Evolutionary conservation across 2,329 filamentous ascomycete genomes (phyloP).

Genomic region (Cladosporium sp.): DNA sequence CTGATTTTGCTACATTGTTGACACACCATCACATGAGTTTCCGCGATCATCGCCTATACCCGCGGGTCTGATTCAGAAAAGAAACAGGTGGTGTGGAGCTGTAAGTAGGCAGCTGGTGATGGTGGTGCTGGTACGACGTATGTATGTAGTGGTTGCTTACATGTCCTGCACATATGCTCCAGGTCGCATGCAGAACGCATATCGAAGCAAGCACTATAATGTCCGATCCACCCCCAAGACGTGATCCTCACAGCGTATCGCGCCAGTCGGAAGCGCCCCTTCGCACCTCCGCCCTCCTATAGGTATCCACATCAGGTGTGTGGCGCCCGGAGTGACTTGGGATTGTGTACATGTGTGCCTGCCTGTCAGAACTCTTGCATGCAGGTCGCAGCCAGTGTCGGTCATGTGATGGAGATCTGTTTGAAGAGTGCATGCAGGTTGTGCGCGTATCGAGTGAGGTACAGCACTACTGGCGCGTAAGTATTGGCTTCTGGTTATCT

Average conservation of each 20-base stretch:
- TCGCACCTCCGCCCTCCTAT: background rate
- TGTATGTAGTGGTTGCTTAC: background rate
- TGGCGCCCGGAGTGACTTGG: background rate
- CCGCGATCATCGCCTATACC: background rate
- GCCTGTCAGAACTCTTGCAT: background rate
- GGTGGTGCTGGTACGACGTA: background rate
- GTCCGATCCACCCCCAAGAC: background rate
- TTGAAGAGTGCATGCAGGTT: background rate
- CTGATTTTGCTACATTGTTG: background rate
- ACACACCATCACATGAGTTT: background rate
- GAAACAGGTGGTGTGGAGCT: background rate
- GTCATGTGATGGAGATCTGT: background rate
- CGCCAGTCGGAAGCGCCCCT: conserved; percentile 1
- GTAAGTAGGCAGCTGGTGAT: background rate
- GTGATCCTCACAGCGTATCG: background rate
- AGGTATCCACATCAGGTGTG: conserved; percentile 2
- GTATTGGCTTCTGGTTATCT: background rate
- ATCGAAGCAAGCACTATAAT: background rate
- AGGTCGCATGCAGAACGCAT: background rate
- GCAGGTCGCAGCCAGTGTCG: background rate
- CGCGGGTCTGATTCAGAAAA: background rate
- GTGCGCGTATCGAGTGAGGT: background rate
- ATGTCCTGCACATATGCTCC: background rate
- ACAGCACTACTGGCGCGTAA: background rate
- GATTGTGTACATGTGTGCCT: background rate